Base-by-base conservation (phyloP, 495 filamentous ascomycete species). In the Xylaria intraflava region DNA sequence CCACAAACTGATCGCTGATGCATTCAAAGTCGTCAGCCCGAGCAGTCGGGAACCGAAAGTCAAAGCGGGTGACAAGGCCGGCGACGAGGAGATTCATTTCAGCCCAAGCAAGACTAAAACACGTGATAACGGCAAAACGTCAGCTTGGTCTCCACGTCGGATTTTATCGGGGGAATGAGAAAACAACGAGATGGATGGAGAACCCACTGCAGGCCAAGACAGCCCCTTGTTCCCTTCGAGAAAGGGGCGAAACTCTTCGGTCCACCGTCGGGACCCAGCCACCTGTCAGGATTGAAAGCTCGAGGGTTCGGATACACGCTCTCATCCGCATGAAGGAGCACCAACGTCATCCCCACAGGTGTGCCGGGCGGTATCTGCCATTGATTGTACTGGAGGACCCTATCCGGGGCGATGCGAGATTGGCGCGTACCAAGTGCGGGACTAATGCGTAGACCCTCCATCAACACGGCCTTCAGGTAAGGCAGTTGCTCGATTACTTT, bases 291-390 rank as follows among this genome's bases (percentile, higher is more conserved):
- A 10, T 57, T 36, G 20, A 64, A 66, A 7, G 22, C 22, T 30
- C 26, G 27, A 33, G 61, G 53, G 2, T 58, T 50, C 1, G 58
- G 46, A 50, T 62, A 68, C 14, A 62, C 2, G 12, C 45, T 48
- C 24, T 65, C 58, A 26, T 67, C 60, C 17, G 23, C 46, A 19
- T 71, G 69, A 44, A 74, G 49, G 7, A 70, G 31, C 3, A 68
- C 19, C 5, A 52, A 27, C 2, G 69, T 68, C 69, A 72, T 74
- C 10, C 60, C 64, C 3, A 68, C 57, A 2, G 66, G 59, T 11
- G 62, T 66, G 6, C 72, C 75, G 0, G 70, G 59, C 1, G 75
- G 77, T 41, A 81, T 79, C 3, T 56, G 52, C 73, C 75, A 79
- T 9, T 74, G 57, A 6, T 56, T 48, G 56, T 73, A 75, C 1